Evolutionary conservation across 2,329 filamentous ascomycete species (phyloP), one percentile per base, ranked within the genome.

Genomic region (Mycosphaerelloides madeirae): DNA sequence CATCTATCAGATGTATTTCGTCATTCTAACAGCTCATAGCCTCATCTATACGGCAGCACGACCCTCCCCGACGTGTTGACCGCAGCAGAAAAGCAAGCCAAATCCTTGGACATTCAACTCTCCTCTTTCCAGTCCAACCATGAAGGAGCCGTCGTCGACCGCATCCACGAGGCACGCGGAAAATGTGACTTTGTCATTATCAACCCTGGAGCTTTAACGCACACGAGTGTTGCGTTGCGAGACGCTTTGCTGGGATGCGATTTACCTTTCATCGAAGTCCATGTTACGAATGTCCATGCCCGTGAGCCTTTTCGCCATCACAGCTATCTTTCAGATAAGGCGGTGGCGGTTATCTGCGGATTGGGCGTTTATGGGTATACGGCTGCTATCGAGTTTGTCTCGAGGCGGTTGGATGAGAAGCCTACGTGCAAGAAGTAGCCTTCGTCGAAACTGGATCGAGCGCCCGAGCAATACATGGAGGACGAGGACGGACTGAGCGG

Each of bases 221-320:
- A 91, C 65, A 88, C 85, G 1, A 85, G 79, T 57, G 81, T 90
- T 1, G 84, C 81, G 1, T 73, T 90, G 46, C 73, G 86, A n/a
- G 86, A 90, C 63, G 85, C 86, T 0, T 67, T 90, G 19, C 63
- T 81, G 0, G 84, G 79, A 3, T 81, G 87, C 0, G 72, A 72
- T 6, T 80, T 88, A 16, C 85, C 85, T 0, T 90, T 89, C 56
- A 71, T 90, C 36, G 86, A 91, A 68, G 65, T 88, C n/a, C 85
- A 90, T 62, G 76, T 89, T 28, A 81, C 74, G 43, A 90, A 90
- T 63, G 77, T 89, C 2, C 84, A 90, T 64, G 76, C 79, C 22
- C 67, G 86, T 7, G 86, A 90, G 68, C 58, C 72, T 1, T 90
- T 79, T 57, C 72, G 85, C 41, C 76, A 80, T 53, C 80, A 84